A percentile compares a stretch with the other conserved stretches of the same genome.
These are phyloP conservation scores for Apiotrichum siamense DNA, from an alignment of 1,284 basidiomycete genomes.

Conservation along the genomic window DNA sequence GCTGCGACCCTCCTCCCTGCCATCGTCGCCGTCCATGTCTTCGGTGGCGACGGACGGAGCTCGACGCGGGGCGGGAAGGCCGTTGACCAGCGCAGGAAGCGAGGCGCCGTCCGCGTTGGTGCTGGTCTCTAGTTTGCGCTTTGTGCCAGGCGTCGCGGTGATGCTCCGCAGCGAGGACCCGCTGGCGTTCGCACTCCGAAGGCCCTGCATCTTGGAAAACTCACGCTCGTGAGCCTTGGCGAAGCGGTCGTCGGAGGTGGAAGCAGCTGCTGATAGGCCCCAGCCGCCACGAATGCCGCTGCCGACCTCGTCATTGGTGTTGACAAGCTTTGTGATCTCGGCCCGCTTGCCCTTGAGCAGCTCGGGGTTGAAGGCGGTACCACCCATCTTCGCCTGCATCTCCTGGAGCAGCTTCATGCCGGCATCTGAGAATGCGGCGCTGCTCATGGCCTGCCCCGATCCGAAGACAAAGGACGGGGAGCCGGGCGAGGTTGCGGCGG, in stretches of 20 bases:
- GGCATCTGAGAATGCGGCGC: slow-evolving; percentile 32
- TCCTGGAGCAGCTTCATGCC: slow-evolving; percentile 33
- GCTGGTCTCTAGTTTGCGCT: not conserved
- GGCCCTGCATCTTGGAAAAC: slow-evolving; percentile 37
- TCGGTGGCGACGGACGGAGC: not conserved
- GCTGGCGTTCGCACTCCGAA: not conserved
- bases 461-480: slow-evolving; percentile 29
- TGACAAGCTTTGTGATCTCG: slow-evolving; percentile 32
- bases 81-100: not conserved
- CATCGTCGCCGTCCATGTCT: not conserved
- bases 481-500: not conserved
- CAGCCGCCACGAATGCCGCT: slow-evolving; percentile 23
- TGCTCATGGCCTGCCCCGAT: slow-evolving; percentile 17
- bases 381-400: slow-evolving; percentile 39
- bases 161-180: not conserved
- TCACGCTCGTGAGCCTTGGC: slow-evolving; percentile 36
- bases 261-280: slow-evolving; percentile 20
- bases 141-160: not conserved
- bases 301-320: slow-evolving; percentile 23
- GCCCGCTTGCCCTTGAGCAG: slow-evolving; percentile 40
- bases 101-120: not conserved
- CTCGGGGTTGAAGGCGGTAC: slow-evolving; percentile 27
- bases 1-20: not conserved
- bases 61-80: not conserved
- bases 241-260: slow-evolving; percentile 24